Percentiles rank a stretch among this genome's conserved stretches.
These are phyloP conservation scores for Vaccinium macrocarpon DNA, from an alignment of 148 eudicot species.

Conservation along the genomic window DNA sequence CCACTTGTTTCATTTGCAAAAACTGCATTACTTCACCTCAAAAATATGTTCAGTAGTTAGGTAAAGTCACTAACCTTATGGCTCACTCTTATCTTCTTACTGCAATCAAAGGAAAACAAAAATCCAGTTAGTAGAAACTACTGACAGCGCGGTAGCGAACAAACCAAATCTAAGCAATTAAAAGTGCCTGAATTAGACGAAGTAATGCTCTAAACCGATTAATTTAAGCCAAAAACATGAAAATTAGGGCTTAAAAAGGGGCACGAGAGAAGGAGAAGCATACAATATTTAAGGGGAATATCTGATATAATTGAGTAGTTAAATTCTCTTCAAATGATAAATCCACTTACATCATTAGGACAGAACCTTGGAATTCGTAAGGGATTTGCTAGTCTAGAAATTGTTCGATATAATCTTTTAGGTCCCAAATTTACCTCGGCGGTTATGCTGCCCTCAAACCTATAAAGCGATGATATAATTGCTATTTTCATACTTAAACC, in stretches of 20 bases:
- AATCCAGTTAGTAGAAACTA: neutral
- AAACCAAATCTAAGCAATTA: neutral
- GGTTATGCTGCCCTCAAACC: too few species aligned
- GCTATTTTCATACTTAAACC: too few species aligned
- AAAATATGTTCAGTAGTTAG: neutral
- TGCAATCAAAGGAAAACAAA: conserved; percentile 31
- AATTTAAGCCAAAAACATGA: neutral
- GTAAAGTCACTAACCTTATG: conserved; percentile 62
- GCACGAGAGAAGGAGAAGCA: neutral
- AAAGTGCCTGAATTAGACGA: neutral
- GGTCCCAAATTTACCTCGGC: too few species aligned
- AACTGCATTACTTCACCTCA: neutral
- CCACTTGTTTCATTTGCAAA: neutral
- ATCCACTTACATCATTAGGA: neutral
- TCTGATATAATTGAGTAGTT: neutral
- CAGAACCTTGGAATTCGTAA: neutral
- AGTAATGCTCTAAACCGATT: neutral
- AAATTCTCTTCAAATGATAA: neutral
- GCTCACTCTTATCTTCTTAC: conserved; percentile 80
- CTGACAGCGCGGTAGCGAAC: neutral
- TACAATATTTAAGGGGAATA: neutral
- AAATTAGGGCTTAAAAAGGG: conserved; percentile 25
- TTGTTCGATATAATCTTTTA: too few species aligned
- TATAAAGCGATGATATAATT: too few species aligned
- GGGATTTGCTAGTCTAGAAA: neutral